A percentile compares a stretch with the other conserved stretches of the same genome.
Conservation (phyloP, 2,329 filamentous ascomycete species). For the Triangularia verruculosa region DNA sequence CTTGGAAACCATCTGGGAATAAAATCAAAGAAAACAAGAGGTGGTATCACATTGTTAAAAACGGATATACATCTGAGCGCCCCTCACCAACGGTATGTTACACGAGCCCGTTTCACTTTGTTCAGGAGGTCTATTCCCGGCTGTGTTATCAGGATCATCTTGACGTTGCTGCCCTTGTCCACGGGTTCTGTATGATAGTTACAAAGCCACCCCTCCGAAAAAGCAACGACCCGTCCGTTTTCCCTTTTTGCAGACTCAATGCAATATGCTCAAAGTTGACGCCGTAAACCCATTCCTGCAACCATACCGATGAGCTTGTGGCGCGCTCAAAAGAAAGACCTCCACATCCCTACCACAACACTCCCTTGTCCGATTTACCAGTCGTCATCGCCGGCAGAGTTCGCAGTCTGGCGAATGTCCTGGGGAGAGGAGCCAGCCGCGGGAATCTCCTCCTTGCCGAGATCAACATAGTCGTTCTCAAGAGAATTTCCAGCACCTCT, state of each 20-base stretch:
- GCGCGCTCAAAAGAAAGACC: slow-evolving; percentile 23
- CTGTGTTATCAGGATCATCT: slow-evolving; percentile 23
- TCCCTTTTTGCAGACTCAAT: slow-evolving; percentile 31
- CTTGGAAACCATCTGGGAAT: no score
- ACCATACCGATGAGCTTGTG: slow-evolving; percentile 24
- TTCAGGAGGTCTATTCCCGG: slow-evolving; percentile 23
- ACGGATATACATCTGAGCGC: neutral
- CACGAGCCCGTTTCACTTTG: slow-evolving; percentile 9
- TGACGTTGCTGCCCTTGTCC: slow-evolving; percentile 25
- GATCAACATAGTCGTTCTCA: neutral
- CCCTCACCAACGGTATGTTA: neutral
- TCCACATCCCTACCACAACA: slow-evolving; percentile 6
- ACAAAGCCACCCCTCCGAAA: slow-evolving; percentile 23
- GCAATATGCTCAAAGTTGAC: slow-evolving; percentile 32
- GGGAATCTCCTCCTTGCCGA: neutral
- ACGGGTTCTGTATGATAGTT: slow-evolving; percentile 23
- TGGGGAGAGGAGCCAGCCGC: slow-evolving; percentile 17
- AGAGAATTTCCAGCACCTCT: neutral
- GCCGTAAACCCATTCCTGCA: slow-evolving; percentile 30
- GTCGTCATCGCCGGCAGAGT: slow-evolving; percentile 15
- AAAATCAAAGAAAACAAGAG: neutral
- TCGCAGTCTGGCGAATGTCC: neutral
- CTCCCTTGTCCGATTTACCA: slow-evolving; percentile 7
- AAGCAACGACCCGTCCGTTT: slow-evolving; percentile 28
- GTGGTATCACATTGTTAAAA: neutral